These are phyloP conservation scores for Niveomyces coronatus DNA, from an alignment of 2,329 filamentous ascomycete species.

Conservation along the genomic window DNA sequence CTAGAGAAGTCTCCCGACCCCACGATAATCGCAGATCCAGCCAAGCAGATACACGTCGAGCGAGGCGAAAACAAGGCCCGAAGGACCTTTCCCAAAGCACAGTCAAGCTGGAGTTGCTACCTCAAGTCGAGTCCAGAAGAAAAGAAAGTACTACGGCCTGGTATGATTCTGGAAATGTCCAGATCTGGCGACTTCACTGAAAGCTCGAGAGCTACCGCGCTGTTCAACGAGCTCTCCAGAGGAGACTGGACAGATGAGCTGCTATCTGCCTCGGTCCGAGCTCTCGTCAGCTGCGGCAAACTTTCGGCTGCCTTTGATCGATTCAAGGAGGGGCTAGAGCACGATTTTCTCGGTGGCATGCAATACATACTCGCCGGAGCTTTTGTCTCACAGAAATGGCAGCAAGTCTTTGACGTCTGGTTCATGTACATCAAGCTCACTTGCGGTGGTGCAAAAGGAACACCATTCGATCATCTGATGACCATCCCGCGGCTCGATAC, in stretches of 20 bases:
- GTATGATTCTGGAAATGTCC: slow-evolving; percentile 32
- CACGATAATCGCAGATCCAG: no score
- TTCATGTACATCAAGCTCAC: slow-evolving; percentile 19
- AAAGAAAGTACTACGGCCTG: slow-evolving; percentile 18
- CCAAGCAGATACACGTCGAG: no score
- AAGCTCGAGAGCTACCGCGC: slow-evolving; percentile 31
- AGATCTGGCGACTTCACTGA: slow-evolving; percentile 33
- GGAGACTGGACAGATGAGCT: slow-evolving; percentile 30
- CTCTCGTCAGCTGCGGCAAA: slow-evolving; percentile 32
- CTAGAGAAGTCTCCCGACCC: no score
- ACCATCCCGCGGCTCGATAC: slow-evolving; percentile 19
- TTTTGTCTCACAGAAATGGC: slow-evolving; percentile 28
- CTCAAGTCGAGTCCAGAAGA: slow-evolving; percentile 23
- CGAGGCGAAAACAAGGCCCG: no score
- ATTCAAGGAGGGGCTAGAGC: slow-evolving; percentile 29
- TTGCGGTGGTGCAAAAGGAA: slow-evolving; percentile 1
- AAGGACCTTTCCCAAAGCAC: slow-evolving; percentile 5
- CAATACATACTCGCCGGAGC: slow-evolving; percentile 33
- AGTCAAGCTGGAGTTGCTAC: slow-evolving; percentile 35
- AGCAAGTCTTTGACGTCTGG: slow-evolving; percentile 27
- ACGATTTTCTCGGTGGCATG: slow-evolving; percentile 28
- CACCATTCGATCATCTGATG: slow-evolving; percentile 15
- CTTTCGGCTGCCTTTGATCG: slow-evolving; percentile 26
- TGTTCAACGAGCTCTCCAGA: slow-evolving; percentile 30
- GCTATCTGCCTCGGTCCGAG: slow-evolving; percentile 30